phyloP scores from a whole-genome alignment of 495 filamentous ascomycete genomes.

The Penicillium chermesinum region DNA sequence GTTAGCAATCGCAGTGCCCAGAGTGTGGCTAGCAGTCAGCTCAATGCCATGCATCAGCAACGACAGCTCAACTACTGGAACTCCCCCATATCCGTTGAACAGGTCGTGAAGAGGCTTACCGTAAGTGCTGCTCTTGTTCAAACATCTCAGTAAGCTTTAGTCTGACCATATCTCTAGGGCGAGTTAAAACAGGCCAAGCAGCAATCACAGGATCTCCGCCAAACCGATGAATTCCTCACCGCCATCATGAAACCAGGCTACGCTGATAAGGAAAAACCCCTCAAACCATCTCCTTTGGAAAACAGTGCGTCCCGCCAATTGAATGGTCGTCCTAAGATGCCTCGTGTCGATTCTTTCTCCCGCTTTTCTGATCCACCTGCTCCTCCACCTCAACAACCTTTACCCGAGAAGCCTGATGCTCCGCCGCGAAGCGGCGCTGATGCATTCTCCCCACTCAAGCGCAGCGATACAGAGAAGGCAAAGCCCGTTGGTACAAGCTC shows the following conservation, averaged over 20 bases:
- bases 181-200: slow-evolving; percentile 85
- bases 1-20: slow-evolving; percentile 54
- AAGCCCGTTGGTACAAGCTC: slow-evolving; percentile 53
- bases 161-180: slow-evolving; percentile 46
- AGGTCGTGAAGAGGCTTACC: slow-evolving; percentile 88
- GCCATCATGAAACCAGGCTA: slow-evolving; percentile 64
- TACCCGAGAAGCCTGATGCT: slow-evolving; percentile 84
- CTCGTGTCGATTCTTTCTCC: slow-evolving; percentile 51
- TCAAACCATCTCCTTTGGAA: slow-evolving; percentile 34
- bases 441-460: slow-evolving; percentile 54
- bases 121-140: slow-evolving; percentile 50
- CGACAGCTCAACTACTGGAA: slow-evolving; percentile 76
- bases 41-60: slow-evolving; percentile 57
- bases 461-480: slow-evolving; percentile 68
- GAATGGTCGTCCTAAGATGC: slow-evolving; percentile 49
- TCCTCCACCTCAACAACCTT: slow-evolving; percentile 83
- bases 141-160: slow-evolving; percentile 3
- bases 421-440: slow-evolving; percentile 42
- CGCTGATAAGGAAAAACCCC: slow-evolving; percentile 57
- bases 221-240: slow-evolving; percentile 76
- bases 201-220: slow-evolving; percentile 75
- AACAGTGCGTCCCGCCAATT: slow-evolving; percentile 33
- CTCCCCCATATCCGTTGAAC: slow-evolving; percentile 84
- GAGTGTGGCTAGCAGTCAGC: slow-evolving; percentile 51
- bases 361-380: slow-evolving; percentile 85